phyloP scores from a whole-genome alignment of 768 basidiomycete species.

The Hygrophoropsis aurantiaca region DNA sequence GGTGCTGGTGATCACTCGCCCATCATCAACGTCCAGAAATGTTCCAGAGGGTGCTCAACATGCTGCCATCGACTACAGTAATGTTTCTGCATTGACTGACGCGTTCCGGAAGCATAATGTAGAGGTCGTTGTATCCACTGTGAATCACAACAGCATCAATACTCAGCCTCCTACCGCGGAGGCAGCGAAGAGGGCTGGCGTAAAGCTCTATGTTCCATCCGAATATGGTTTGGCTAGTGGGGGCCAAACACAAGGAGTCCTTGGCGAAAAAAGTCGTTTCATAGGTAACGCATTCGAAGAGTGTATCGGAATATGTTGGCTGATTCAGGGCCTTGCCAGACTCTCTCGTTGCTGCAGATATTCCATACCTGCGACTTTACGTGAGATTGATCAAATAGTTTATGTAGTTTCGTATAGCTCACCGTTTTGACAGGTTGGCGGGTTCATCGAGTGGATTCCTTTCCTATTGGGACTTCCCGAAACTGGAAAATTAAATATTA shows the following conservation, averaged over 20 bases:
- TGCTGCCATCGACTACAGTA: slow-evolving; percentile 12
- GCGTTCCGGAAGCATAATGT: slow-evolving; percentile 18
- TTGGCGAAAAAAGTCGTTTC: slow-evolving; percentile 13
- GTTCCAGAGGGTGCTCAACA: slow-evolving; percentile 8
- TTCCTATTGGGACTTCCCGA: slow-evolving; percentile 11
- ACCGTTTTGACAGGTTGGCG: slow-evolving; percentile 14
- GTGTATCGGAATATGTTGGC: no score
- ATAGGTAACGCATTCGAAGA: not conserved
- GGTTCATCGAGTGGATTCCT: slow-evolving; percentile 14
- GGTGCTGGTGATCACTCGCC: slow-evolving; percentile 13
- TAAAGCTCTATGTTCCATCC: slow-evolving; percentile 27
- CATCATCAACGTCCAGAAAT: slow-evolving; percentile 7
- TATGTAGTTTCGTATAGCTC: no score
- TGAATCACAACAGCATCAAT: slow-evolving; percentile 8
- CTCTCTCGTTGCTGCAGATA: not conserved
- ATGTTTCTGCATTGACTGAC: slow-evolving; percentile 12
- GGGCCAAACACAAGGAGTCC: slow-evolving; percentile 12
- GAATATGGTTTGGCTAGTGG: slow-evolving; percentile 26
- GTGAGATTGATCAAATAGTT: not conserved
- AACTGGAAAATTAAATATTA: slow-evolving; percentile 17
- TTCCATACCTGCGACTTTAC: not conserved
- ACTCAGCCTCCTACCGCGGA: slow-evolving; percentile 17
- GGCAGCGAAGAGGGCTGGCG: slow-evolving; percentile 24
- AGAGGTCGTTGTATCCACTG: slow-evolving; percentile 24
- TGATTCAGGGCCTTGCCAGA: no score